phyloP scores from a whole-genome alignment of 495 filamentous ascomycete genomes.

The Penicillium pancosmium region DNA sequence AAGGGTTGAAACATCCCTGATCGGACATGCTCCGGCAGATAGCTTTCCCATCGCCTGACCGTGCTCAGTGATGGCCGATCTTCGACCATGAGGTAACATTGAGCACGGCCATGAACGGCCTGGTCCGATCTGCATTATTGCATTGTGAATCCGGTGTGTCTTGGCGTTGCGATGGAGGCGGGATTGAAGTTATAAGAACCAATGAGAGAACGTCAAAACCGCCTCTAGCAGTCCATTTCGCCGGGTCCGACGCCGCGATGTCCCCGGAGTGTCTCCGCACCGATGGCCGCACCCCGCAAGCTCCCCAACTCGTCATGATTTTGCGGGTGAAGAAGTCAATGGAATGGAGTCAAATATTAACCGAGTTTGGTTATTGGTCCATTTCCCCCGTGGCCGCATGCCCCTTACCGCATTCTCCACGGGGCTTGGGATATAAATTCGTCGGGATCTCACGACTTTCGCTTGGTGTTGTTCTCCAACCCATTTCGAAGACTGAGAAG shows the following conservation, averaged over 20 bases:
- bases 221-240: constrained; percentile 17
- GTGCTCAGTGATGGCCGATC: not conserved
- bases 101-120: not conserved
- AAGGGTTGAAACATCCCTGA: not conserved
- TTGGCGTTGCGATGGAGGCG: constrained; percentile 10
- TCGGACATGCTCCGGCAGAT: not conserved
- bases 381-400: constrained; percentile 2
- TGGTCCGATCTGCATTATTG: not conserved
- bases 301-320: constrained; percentile 1
- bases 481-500: not conserved
- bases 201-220: constrained; percentile 24
- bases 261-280: constrained; percentile 6
- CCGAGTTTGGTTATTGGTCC: not conserved
- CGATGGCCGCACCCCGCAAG: not conserved
- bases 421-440: not conserved
- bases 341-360: not conserved
- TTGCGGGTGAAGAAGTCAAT: not conserved
- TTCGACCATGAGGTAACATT: not conserved
- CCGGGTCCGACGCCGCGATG: constrained; percentile 2
- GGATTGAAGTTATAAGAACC: constrained; percentile 9
- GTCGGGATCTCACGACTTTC: not conserved
- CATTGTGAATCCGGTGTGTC: constrained; percentile 1
- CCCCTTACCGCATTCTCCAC: constrained; percentile 3
- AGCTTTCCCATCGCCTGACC: not conserved
- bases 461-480: not conserved